Base-by-base conservation (phyloP, 352 stramenopile species). In the Phytophthora pinifolia region DNA sequence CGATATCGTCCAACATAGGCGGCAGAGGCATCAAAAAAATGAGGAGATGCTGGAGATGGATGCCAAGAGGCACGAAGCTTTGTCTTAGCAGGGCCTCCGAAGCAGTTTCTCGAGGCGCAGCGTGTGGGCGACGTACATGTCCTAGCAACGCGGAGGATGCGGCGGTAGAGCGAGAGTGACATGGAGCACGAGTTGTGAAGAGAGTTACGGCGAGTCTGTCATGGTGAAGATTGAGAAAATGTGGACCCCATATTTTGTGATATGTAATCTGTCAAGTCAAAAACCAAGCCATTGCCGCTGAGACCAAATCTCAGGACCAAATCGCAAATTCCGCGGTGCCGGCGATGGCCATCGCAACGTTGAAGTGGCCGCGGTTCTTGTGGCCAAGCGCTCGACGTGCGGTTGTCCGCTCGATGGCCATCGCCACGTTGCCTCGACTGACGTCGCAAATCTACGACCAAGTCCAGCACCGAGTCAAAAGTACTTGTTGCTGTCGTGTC, bases 161-260 rank as follows among this genome's bases (percentile, higher is more conserved):
- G 83, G 34, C 79, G 76, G 49, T 92, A 91, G 32, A 91, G 77
- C 44, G 78, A 58, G 18, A 89, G 62, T 53, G 77, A 79, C 56
- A 75, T 72, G 18, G 20, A 13, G 32, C 41, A 33, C 20, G 20
- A 25, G 20, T 25, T 25, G 20, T 25, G 20, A 25, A 3, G 2
- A 25, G 20, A 31, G 47, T 59, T 49, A 50, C 20, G 39, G 18
- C 59, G 47, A 59, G 59, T 67, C 53, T 6, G 17, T 29, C 42
- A 52, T 54, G 31, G n/a, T n/a, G n/a, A n/a, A n/a, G n/a, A n/a
- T n/a, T n/a, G n/a, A n/a, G n/a, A n/a, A n/a, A n/a, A n/a, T n/a
- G 20, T 25, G 20, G 20, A 25, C 20, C 20, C 20, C 20, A 25
- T 25, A 25, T 25, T 25, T 25, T 25, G 20, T 25, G 20, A 25